phyloP scores from a whole-genome alignment of 2,329 filamentous ascomycete species.

The Talaromyces sp. region DNA sequence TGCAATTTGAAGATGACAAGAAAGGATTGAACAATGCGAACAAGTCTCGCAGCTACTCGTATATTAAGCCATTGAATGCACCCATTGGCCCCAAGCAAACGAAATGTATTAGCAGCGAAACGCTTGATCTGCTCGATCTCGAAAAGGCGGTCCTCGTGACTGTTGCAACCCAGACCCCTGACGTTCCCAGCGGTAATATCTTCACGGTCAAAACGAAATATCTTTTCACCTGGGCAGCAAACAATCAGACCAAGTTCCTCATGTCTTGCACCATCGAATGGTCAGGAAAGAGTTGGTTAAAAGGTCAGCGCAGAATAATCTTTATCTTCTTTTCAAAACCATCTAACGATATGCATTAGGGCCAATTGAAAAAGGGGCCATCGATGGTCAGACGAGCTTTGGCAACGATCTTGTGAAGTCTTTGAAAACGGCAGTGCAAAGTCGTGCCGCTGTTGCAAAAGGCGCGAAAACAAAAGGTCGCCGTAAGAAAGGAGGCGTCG shows the following conservation, averaged over 20 bases:
- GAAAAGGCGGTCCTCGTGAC: conserved; percentile 83
- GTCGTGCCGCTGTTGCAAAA: conserved; percentile 47
- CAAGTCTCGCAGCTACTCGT: conserved; percentile 69
- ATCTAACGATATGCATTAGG: conserved; percentile 72
- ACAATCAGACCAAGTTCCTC: conserved; percentile 76
- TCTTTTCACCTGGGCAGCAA: conserved; percentile 86
- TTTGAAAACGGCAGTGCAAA: conserved; percentile 66
- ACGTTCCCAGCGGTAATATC: conserved; percentile 89
- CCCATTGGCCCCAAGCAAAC: conserved; percentile 90
- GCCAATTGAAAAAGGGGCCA: conserved; percentile 92
- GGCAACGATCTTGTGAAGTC: conserved; percentile 72
- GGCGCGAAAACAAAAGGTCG: conserved; percentile 54
- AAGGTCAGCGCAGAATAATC: conserved; percentile 55
- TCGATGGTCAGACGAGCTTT: conserved; percentile 80
- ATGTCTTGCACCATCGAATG: conserved; percentile 91
- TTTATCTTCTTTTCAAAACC: conserved; percentile 92
- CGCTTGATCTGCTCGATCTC: conserved; percentile 75
- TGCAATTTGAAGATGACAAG: conserved; percentile 77
- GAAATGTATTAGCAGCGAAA: conserved; percentile 85
- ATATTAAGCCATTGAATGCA: conserved; percentile 83
- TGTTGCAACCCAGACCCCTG: conserved; percentile 80
- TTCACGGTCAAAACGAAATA: conserved; percentile 93
- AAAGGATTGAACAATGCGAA: conserved; percentile 70
- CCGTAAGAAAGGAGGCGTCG: conserved; percentile 49
- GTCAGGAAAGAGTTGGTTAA: conserved; percentile 97